These are phyloP conservation scores for Silene vulgaris DNA, from an alignment of 179 eudicot genomes.

Conservation along the genomic window DNA sequence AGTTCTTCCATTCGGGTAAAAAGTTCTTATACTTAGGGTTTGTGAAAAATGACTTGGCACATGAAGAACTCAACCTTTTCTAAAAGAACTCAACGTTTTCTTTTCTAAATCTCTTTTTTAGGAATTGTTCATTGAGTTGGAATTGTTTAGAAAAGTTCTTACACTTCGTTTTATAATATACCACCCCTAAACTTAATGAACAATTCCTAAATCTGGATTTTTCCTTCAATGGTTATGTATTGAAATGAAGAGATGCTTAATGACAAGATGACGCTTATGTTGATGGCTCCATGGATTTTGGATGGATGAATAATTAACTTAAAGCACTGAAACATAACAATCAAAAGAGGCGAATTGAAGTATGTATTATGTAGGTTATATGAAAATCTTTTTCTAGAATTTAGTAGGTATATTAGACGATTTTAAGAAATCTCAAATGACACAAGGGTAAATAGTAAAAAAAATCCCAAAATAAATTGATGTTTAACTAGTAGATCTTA, in stretches of 20 bases:
- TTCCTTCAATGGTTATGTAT: background rate
- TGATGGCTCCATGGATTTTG: background rate
- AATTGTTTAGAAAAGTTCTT: background rate
- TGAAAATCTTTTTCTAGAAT: background rate
- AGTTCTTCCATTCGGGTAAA: too few relatives aligned
- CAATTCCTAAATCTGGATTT: background rate
- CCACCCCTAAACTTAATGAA: background rate
- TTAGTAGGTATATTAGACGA: background rate
- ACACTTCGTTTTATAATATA: background rate
- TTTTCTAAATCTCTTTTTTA: too few relatives aligned
- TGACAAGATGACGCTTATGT: background rate
- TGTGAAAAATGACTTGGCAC: too few relatives aligned
- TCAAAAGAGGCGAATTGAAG: background rate
- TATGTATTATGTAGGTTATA: background rate
- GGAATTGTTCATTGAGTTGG: too few relatives aligned
- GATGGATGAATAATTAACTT: background rate
- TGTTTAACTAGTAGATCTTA: constrained; percentile 40
- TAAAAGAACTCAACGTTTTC: too few relatives aligned
- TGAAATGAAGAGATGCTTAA: background rate
- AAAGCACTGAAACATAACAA: background rate
- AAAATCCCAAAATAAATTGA: constrained; percentile 1
- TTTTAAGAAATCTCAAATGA: background rate
- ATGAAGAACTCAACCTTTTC: too few relatives aligned
- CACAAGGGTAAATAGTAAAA: background rate
- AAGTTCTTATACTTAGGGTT: too few relatives aligned